Conservation (phyloP, 2,329 filamentous ascomycete species). For the Pseudonectria buxi region DNA sequence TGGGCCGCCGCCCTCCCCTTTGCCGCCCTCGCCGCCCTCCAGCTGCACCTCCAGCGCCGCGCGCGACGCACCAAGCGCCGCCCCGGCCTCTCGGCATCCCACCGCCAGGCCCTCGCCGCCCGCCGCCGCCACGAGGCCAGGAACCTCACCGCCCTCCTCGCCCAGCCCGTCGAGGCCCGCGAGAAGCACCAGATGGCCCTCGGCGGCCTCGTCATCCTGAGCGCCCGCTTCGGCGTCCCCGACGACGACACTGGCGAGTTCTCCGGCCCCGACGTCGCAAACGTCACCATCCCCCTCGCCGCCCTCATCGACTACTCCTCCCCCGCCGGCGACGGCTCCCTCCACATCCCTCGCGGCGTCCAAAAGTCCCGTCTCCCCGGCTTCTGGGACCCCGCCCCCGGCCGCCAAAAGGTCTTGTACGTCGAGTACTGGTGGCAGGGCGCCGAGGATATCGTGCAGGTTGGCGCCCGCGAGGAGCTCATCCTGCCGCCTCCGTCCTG, state of each 20-base stretch:
- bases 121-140: constrained; percentile 38
- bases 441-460: constrained; percentile 13
- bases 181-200: constrained; percentile 29
- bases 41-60: constrained; percentile 21
- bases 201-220: constrained; percentile 40
- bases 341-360: constrained; percentile 35
- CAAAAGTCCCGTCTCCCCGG: constrained; percentile 39
- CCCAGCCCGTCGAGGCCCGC: constrained; percentile 31
- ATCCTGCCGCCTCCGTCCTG: constrained; percentile 15
- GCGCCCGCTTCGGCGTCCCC: constrained; percentile 40
- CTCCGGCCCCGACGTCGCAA: constrained; percentile 38
- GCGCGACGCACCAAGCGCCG: constrained; percentile 2
- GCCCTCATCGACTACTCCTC: constrained; percentile 34
- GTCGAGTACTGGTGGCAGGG: constrained; percentile 40
- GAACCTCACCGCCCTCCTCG: constrained; percentile 36
- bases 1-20: constrained; percentile 35
- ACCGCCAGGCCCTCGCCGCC: constrained; percentile 21
- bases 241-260: constrained; percentile 24
- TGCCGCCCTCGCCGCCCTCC: constrained; percentile 31
- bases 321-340: constrained; percentile 15
- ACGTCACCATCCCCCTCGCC: constrained; percentile 42
- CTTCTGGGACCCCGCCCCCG: constrained; percentile 45
- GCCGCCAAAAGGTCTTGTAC: constrained; percentile 36
- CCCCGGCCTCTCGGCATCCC: constrained; percentile 5
- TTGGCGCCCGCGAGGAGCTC: constrained; percentile 17